Conservation (phyloP, 2,329 filamentous ascomycete species). For the Corinectria fuckeliana region DNA sequence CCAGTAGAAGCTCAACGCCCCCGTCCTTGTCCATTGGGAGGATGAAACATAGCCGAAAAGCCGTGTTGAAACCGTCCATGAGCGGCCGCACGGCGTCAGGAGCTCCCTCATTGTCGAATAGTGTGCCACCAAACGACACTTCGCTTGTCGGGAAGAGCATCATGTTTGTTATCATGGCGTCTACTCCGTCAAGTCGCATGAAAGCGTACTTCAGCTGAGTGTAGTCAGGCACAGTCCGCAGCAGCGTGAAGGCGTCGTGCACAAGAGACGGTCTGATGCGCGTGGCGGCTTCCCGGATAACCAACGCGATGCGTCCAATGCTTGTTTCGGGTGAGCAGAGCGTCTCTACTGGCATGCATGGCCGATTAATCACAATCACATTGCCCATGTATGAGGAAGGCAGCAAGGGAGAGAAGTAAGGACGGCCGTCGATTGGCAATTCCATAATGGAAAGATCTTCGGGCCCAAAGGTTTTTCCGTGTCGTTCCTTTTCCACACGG, state of each 20-base stretch:
- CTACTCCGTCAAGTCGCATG: conserved; percentile 37
- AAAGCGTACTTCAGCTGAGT: conserved; percentile 33
- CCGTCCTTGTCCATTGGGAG: conserved; percentile 40
- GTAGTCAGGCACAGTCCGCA: conserved; percentile 37
- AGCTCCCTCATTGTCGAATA: conserved; percentile 36
- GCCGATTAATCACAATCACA: conserved; percentile 37
- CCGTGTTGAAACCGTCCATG: conserved; percentile 37
- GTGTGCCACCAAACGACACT: conserved; percentile 36
- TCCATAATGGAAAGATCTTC: conserved; percentile 44
- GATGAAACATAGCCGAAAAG: conserved; percentile 38
- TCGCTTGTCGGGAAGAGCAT: conserved; percentile 39
- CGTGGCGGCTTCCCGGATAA: conserved; percentile 34
- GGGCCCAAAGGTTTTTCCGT: conserved; percentile 21
- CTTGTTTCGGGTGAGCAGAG: conserved; percentile 39
- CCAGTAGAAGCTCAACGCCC: conserved; percentile 39
- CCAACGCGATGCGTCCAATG: conserved; percentile 32
- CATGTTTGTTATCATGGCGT: conserved; percentile 41
- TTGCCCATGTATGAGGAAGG: conserved; percentile 39
- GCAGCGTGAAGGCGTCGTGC: conserved; percentile 39
- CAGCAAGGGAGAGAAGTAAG: conserved; percentile 38
- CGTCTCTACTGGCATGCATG: conserved; percentile 30
- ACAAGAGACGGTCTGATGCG: conserved; percentile 36
- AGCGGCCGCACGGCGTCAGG: conserved; percentile 39
- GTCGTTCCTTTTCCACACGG: conserved; percentile 37
- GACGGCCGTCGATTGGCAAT: conserved; percentile 41